A percentile compares a stretch with the other conserved stretches of the same genome.
Conservation (phyloP, 1,284 basidiomycete species). For the Filobasidium uniguttulatum region DNA sequence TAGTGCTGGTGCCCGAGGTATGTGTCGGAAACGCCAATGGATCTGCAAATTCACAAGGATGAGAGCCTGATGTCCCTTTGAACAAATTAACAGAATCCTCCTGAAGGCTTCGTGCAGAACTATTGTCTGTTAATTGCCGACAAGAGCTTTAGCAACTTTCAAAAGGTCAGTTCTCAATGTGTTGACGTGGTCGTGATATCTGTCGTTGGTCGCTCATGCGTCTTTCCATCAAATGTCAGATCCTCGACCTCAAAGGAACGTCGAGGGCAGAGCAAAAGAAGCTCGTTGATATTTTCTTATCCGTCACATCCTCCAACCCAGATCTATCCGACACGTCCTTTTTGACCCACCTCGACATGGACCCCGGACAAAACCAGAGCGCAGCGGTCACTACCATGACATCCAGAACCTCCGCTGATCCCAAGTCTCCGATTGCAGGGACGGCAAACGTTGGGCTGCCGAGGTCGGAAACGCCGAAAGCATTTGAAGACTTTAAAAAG, state of each 20-base stretch:
- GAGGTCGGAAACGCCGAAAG: slow-evolving; percentile 1
- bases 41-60: neutral
- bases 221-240: slow-evolving; percentile 41
- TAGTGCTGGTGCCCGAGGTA: slow-evolving; percentile 79
- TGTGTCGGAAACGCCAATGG: slow-evolving; percentile 21
- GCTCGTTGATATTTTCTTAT: slow-evolving; percentile 78
- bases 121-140: slow-evolving; percentile 86
- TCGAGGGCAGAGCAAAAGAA: slow-evolving; percentile 72
- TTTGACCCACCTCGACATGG: slow-evolving; percentile 86
- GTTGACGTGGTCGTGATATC: neutral
- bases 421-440: neutral
- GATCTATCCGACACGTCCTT: slow-evolving; percentile 80
- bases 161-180: slow-evolving; percentile 54
- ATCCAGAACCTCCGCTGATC: neutral
- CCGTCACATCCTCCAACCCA: slow-evolving; percentile 72
- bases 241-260: slow-evolving; percentile 88
- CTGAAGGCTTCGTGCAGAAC: slow-evolving; percentile 83
- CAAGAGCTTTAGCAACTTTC: slow-evolving; percentile 86
- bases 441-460: neutral
- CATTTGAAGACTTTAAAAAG: slow-evolving; percentile 1
- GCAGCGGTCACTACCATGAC: neutral
- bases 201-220: too few species aligned
- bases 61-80: too few species aligned
- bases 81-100: slow-evolving; percentile 50
- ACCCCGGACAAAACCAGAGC: slow-evolving; percentile 36